phyloP scores from a whole-genome alignment of 257 asterid genomes.

The Gentiana dahurica region DNA sequence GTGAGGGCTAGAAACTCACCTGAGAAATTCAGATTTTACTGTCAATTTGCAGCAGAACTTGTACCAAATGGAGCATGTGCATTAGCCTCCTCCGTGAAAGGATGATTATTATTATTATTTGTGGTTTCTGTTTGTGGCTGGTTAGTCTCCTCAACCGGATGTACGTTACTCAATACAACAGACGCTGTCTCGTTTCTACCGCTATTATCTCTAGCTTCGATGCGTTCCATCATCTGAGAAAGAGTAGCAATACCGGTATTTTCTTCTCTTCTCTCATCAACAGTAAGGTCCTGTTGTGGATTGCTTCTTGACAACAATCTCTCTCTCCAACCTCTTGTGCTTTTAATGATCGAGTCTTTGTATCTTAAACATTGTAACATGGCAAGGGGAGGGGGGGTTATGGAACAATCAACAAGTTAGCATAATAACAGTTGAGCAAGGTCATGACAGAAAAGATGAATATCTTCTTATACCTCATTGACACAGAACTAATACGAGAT shows the following conservation, averaged over 20 bases:
- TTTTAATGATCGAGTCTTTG: conserved; percentile 77
- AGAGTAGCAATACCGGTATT: conserved; percentile 29
- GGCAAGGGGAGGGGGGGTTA: too few species aligned
- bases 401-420: too few species aligned
- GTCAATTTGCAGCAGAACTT: conserved; percentile 40
- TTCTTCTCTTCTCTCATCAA: conserved; percentile 38
- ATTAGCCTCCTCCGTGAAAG: conserved; percentile 24
- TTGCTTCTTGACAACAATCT: conserved; percentile 66
- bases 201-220: conserved; percentile 40
- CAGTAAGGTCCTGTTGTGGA: conserved; percentile 28
- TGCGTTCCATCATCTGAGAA: conserved; percentile 57
- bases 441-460: background rate
- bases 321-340: conserved; percentile 96
- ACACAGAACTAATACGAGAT: conserved; percentile 63
- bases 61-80: conserved; percentile 36
- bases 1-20: conserved; percentile 8
- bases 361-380: conserved; percentile 23
- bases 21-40: conserved; percentile 4
- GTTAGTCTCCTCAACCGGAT: conserved; percentile 18
- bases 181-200: conserved; percentile 22
- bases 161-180: conserved; percentile 22
- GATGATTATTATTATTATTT: conserved; percentile 12
- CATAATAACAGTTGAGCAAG: too few species aligned
- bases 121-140: conserved; percentile 13
- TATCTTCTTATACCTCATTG: conserved; percentile 42